Base-by-base conservation (phyloP, 2,329 filamentous ascomycete species). In the Penicillium sp. region DNA sequence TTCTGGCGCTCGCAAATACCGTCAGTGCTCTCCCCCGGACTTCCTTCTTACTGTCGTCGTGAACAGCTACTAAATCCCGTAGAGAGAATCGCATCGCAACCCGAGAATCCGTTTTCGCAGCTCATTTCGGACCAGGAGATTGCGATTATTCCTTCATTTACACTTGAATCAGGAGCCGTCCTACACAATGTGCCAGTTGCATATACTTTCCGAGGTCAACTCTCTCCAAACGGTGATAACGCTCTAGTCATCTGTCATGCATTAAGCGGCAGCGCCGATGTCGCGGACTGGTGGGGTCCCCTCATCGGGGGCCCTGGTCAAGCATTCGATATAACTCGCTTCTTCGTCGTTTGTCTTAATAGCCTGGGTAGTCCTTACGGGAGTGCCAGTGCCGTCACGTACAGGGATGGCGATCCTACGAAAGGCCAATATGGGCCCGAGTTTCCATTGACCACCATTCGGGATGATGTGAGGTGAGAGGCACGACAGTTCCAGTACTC, bases 361-460 rank as follows among this genome's bases (percentile, higher is more conserved):
- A 81, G 79, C 54, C 64, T 83, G 59, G 80, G 80, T 3, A 81
- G 79, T 60, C 80, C 80, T 0, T 83, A 83, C 61, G 80, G 80
- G 24, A 81, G 77, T 64, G 79, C 79, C 5, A 81, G 79, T 59
- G 77, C 79, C 8, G 74, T 83, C 14, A 99, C 94, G 1, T 87
- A 86, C 64, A 95, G 90, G 71, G 87, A 97, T 67, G 91, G 91
- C 14, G 84, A 95, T 65, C 76, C 82, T 16, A 79, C 78, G 52
- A 85, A 89, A 61, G 91, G 84, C 18, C 83, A 83, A 64, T 99
- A 99, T 68, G 94, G 94, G 0, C 94, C 94, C 1, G 94, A 99
- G 68, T 99, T 99, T 64, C 94, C 94, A 47, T 77, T 99, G 61
- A 97, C 94, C 1, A 97, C 94, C 0, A 90, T 99, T 61, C 82